A percentile compares a stretch with the other conserved stretches of the same genome.
Evolutionary conservation across 148 eudicot species (phyloP).

Genomic region (Heliamphora exappendiculata): DNA sequence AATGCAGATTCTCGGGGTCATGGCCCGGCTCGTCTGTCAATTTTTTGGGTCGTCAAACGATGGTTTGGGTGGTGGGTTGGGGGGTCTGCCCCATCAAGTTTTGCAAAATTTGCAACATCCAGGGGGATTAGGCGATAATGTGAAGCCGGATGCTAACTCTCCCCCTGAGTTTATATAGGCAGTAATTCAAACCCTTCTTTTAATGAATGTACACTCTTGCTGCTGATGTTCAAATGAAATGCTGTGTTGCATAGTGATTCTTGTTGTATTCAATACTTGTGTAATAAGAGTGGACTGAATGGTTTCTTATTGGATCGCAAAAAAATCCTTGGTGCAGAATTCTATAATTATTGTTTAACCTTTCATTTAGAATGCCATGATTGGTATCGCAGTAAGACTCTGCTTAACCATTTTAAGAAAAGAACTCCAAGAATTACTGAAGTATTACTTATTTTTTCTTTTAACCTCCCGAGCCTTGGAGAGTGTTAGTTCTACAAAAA

Average conservation of each 20-base stretch:
- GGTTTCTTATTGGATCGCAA: background rate
- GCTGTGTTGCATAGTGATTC: constrained; percentile 5
- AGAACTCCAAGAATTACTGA: background rate
- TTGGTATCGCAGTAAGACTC: background rate
- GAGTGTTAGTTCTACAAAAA: background rate
- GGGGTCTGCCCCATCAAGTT: constrained; percentile 53
- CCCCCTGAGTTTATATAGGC: constrained; percentile 63
- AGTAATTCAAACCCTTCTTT: constrained; percentile 19
- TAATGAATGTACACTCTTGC: constrained; percentile 8
- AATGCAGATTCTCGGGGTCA: constrained; percentile 62
- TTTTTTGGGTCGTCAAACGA: constrained; percentile 60
- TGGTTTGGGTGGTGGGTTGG: constrained; percentile 61
- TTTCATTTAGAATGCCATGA: background rate
- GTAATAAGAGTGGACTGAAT: background rate
- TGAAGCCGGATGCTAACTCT: constrained; percentile 55
- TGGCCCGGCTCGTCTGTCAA: constrained; percentile 69
- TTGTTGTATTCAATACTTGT: background rate
- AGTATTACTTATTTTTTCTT: background rate
- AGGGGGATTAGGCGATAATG: constrained; percentile 57
- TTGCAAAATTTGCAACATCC: constrained; percentile 69
- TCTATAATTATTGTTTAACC: background rate
- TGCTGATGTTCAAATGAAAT: constrained; percentile 10
- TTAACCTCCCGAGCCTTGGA: background rate
- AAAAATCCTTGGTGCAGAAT: background rate
- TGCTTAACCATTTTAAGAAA: background rate